phyloP scores from a whole-genome alignment of 768 basidiomycete genomes.

The Lentinula sp. region DNA sequence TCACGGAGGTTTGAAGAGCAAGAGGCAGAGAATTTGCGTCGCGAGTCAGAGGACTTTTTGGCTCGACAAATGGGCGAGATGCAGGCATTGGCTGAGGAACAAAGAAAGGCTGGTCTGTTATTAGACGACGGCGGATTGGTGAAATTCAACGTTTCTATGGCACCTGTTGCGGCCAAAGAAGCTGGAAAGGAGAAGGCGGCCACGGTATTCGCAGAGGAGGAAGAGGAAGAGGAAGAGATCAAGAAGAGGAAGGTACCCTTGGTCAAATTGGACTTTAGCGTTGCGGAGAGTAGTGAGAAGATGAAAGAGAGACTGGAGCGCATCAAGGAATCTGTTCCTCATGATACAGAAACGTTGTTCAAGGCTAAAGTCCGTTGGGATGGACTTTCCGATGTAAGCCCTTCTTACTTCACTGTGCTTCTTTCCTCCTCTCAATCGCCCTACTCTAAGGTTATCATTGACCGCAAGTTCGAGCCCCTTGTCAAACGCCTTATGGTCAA shows the following conservation, averaged over 20 bases:
- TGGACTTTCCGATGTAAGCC: slow-evolving; percentile 76
- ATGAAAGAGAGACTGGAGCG: slow-evolving; percentile 75
- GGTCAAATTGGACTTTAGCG: slow-evolving; percentile 88
- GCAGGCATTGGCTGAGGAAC: slow-evolving; percentile 86
- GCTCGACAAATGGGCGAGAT: slow-evolving; percentile 94
- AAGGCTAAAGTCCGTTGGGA: slow-evolving; percentile 90
- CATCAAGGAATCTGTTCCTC: slow-evolving; percentile 68
- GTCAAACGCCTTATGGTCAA: slow-evolving; percentile 79
- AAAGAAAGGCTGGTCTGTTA: slow-evolving; percentile 84
- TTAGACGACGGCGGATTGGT: slow-evolving; percentile 91
- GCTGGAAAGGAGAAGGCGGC: slow-evolving; percentile 38
- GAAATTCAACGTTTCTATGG: slow-evolving; percentile 73
- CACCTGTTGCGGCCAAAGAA: slow-evolving; percentile 41
- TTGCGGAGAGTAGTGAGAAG: slow-evolving; percentile 74
- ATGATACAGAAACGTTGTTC: slow-evolving; percentile 73
- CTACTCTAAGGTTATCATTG: slow-evolving; percentile 60
- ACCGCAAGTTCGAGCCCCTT: slow-evolving; percentile 80
- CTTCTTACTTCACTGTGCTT: background rate
- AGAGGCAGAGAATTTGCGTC: slow-evolving; percentile 80
- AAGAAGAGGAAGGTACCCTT: slow-evolving; percentile 81
- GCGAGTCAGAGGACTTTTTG: slow-evolving; percentile 91
- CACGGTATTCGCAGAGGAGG: slow-evolving; percentile 70
- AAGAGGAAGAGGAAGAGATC: slow-evolving; percentile 82
- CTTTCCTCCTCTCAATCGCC: slow-evolving; percentile 10
- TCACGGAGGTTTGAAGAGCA: slow-evolving; percentile 79